These are phyloP conservation scores for Brassica nigra DNA, from an alignment of 345 rosid genomes.

Conservation along the genomic window DNA sequence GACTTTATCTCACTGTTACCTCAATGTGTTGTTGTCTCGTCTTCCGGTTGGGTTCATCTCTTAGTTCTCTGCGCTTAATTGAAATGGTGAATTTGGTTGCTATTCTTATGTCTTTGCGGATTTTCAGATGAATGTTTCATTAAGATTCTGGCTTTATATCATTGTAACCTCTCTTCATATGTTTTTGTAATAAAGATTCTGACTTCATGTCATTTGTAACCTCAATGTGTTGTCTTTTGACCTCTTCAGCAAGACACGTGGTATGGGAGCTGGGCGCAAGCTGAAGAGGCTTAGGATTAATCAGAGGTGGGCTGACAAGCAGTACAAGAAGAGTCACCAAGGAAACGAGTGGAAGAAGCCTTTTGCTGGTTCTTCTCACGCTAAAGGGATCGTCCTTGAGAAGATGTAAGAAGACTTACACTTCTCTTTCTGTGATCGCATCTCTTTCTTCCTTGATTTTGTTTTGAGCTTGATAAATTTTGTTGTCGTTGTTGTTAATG, in stretches of 20 bases:
- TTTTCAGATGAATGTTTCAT: neutral
- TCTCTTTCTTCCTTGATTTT: neutral
- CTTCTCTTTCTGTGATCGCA: neutral
- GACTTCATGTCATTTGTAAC: neutral
- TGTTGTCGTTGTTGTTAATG: neutral
- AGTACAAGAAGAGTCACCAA: constrained; percentile 79
- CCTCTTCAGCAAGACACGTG: constrained; percentile 53
- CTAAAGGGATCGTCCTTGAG: constrained; percentile 72
- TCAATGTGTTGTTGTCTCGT: neutral
- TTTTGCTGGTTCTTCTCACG: constrained; percentile 67
- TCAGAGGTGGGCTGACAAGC: constrained; percentile 94
- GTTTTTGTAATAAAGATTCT: neutral
- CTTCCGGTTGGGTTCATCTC: too few species aligned
- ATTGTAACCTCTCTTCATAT: neutral
- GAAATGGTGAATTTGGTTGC: neutral
- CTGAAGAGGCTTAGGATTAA: constrained; percentile 70
- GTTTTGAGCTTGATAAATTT: neutral
- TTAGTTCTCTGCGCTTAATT: neutral
- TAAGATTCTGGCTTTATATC: too few species aligned
- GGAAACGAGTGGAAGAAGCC: constrained; percentile 94
- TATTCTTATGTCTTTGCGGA: neutral
- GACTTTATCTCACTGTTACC: neutral
- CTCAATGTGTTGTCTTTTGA: neutral
- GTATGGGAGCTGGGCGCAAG: constrained; percentile 80
- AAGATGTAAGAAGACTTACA: constrained; percentile 47